Evolutionary conservation across 768 basidiomycete genomes (phyloP).

Genomic region (Mycena maculata): DNA sequence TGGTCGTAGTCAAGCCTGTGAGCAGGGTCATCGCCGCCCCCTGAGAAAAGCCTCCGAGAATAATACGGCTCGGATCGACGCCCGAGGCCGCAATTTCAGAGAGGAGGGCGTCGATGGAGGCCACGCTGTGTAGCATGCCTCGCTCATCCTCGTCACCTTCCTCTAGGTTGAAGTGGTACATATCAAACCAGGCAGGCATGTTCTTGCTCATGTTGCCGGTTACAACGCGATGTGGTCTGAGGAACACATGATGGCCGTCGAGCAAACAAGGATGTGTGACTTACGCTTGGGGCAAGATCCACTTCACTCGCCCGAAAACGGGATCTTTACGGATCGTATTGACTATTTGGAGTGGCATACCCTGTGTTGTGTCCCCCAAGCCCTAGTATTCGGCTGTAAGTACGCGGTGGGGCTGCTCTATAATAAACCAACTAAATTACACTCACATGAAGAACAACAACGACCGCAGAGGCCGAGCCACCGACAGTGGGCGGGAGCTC

Average conservation of each 20-base stretch:
- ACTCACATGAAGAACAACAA: conserved; percentile 24
- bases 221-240: conserved; percentile 6
- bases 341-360: conserved; percentile 1
- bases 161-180: conserved; percentile 14
- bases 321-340: background rate
- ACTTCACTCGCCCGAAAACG: conserved; percentile 14
- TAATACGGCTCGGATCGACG: conserved; percentile 54
- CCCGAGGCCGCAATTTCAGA: conserved; percentile 54
- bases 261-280: background rate
- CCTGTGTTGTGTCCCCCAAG: conserved; percentile 20
- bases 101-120: conserved; percentile 53
- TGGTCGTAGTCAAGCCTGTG: conserved; percentile 50
- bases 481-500: background rate
- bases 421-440: background rate
- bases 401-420: background rate
- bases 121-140: conserved; percentile 54
- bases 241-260: too few relatives aligned
- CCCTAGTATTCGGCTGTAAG: conserved; percentile 14
- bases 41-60: conserved; percentile 63
- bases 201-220: background rate
- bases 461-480: background rate
- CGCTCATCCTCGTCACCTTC: conserved; percentile 44
- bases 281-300: conserved; percentile 23
- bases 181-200: conserved; percentile 28
- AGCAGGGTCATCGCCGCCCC: conserved; percentile 59